Percentiles rank a stretch among this genome's conserved stretches.
Evolutionary conservation across 176 grass and related monocot species (phyloP).

Genomic region (Bromus sterilis): DNA sequence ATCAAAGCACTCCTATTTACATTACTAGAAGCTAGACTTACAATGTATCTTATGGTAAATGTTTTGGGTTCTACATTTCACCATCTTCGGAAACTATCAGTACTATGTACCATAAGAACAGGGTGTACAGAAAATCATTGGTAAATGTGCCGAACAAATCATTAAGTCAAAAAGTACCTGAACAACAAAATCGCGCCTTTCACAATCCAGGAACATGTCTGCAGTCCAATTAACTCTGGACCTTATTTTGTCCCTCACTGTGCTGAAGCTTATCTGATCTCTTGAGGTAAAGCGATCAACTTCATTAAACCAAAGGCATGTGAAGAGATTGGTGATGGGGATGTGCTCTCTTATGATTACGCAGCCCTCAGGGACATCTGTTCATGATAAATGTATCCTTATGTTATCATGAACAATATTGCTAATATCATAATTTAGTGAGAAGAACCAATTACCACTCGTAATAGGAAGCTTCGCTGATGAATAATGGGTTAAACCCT

Average conservation of each 20-base stretch:
- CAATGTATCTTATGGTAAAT: neutral
- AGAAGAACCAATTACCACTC: constrained; percentile 51
- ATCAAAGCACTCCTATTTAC: neutral
- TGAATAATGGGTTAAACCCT: constrained; percentile 94
- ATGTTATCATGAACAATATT: neutral
- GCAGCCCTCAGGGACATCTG: constrained; percentile 99
- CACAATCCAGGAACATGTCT: constrained; percentile 96
- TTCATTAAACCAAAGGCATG: constrained; percentile 97
- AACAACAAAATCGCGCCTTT: constrained; percentile 91
- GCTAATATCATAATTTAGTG: neutral
- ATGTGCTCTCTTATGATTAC: constrained; percentile 92
- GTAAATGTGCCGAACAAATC: neutral
- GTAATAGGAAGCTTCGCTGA: constrained; percentile 90
- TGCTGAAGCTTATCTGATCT: constrained; percentile 97
- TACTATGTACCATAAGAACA: neutral
- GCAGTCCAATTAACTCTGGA: constrained; percentile 68
- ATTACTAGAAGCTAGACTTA: neutral
- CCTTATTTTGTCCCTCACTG: constrained; percentile 84
- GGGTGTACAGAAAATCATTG: neutral
- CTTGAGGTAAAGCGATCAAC: constrained; percentile 85
- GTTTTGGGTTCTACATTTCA: neutral
- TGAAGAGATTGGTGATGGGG: constrained; percentile 87
- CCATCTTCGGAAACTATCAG: neutral
- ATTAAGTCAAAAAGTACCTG: constrained; percentile 51
- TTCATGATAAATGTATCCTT: neutral